Base-by-base conservation (phyloP, 768 basidiomycete genomes). In the Zangia roseola region DNA sequence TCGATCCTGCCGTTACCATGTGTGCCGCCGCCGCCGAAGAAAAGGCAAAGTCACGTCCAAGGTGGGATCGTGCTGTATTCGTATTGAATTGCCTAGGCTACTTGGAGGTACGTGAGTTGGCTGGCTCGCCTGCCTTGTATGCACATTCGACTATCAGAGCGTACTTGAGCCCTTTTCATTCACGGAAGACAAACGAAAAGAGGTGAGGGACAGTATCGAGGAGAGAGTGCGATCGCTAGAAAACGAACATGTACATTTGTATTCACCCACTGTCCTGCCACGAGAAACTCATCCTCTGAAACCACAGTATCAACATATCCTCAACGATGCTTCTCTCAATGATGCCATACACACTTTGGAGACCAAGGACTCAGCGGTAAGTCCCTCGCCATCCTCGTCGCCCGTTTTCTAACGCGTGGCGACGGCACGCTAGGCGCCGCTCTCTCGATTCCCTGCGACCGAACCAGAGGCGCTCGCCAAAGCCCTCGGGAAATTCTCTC, bases 71-170 rank as follows among this genome's bases (percentile, higher is more conserved):
- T 39, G 77, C 81, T 3, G 80, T 97, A 0, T 98, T 91, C 62
- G 74, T 91, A 45, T 72, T 97, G 55, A 97, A 98, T 59, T 95
- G 88, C 50, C 67, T 92, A 54, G 83, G 79, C 16, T 94, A 92
- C 64, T 68, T 97, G 13, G 81, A 86, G 76, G 94, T 93, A 40
- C 24, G 78, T 67, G 19, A 20, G 5, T 40, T 20, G 6, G 49
- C 19, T 37, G 13, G 48, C 13, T 40, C 28, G 12, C 8, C n/a
- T n/a, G 50, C 39, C 30, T 37, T 21, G 35, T 40, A 37, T 26
- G 16, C 31, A 54, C 45, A 0, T 19, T 19, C 16, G 13, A 13
- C 17, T 12, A 9, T 10, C 3, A 91, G 88, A 78, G 72, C 53
- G 76, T 86, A 5, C 69, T 93, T 10, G 81, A 85, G 44, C 70